Conservation (phyloP, 2,329 filamentous ascomycete genomes). For the Alternaria sp. region DNA sequence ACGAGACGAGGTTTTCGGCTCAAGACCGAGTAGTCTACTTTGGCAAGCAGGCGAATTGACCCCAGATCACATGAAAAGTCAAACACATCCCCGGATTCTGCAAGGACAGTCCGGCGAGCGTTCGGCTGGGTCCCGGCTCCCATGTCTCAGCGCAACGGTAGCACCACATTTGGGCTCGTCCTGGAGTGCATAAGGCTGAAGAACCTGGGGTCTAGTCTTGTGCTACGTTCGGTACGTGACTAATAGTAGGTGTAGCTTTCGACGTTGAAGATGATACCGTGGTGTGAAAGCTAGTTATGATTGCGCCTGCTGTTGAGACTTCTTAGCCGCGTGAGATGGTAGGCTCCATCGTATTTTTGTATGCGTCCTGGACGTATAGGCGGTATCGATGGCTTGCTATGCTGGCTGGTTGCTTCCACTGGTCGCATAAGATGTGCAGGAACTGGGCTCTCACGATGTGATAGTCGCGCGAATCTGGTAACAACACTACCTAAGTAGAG, state of each 20-base stretch:
- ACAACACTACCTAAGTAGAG: background rate
- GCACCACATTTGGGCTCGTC: slow-evolving; percentile 21
- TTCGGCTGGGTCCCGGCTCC: slow-evolving; percentile 9
- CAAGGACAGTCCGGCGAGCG: slow-evolving; percentile 13
- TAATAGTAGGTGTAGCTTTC: background rate
- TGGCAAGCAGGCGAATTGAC: background rate
- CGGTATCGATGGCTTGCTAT: background rate
- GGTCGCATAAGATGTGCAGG: background rate
- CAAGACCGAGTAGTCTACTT: background rate
- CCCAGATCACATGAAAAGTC: slow-evolving; percentile 13
- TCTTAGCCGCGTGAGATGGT: background rate
- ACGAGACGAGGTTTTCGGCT: background rate
- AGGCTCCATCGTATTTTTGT: background rate
- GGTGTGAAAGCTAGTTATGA: background rate
- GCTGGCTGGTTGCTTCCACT: background rate
- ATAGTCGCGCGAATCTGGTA: background rate
- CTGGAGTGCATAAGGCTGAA: slow-evolving; percentile 41
- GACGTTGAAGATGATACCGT: background rate
- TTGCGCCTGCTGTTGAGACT: background rate
- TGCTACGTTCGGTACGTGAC: slow-evolving; percentile 15
- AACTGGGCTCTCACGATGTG: background rate
- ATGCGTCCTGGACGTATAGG: background rate
- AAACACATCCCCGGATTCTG: slow-evolving; percentile 18
- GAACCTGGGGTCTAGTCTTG: slow-evolving; percentile 27
- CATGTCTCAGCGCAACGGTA: slow-evolving; percentile 21